Base-by-base conservation (phyloP, 768 basidiomycete species). In the Hemileccinum impolitum region DNA sequence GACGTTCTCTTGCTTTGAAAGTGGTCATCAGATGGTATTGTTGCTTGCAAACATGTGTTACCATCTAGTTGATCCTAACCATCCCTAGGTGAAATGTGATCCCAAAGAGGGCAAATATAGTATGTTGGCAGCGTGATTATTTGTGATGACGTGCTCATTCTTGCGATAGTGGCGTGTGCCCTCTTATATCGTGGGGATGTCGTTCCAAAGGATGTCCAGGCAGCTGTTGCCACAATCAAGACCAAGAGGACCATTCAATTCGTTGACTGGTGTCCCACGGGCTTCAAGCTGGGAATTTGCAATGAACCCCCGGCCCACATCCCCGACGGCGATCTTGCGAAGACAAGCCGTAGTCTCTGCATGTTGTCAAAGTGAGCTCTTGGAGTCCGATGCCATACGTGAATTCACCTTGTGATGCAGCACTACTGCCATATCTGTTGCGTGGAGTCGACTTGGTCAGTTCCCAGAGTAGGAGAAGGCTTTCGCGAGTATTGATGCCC, bases 91-190 rank as follows among this genome's bases (percentile, higher is more conserved):
- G 59, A 84, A 87, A 75, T 97, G 95, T 65, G 95, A 97, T 65
- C 94, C 95, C 57, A 87, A 86, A 64, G 91, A 96, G 64, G 95
- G 95, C 68, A 98, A 98, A 84, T 97, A 97, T 75, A 98, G 94
- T 90, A 60, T 44, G 86, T 76, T n/a, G 21, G 39, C 48, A 18
- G 26, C 38, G 21, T 12, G 13, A 26, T 26, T 4, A 41, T 45
- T 42, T 11, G n/a, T 23, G n/a, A 21, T 11, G 44, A 39, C 11
- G 11, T 52, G 37, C 43, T 60, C 63, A 53, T 59, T 50, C 17
- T 51, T 53, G 32, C 14, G 40, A 39, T 47, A 90, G 87, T 92
- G 90, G 94, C 93, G 39, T 94, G 92, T 69, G 87, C 87, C 64
- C 72, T 94, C 54, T 76, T 96, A 40, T 96, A 92, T 76, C 91